Evolutionary conservation across 2,329 filamentous ascomycete genomes (phyloP), one percentile per base, ranked within the genome.

Genomic region (Aspergillus japonicus): DNA sequence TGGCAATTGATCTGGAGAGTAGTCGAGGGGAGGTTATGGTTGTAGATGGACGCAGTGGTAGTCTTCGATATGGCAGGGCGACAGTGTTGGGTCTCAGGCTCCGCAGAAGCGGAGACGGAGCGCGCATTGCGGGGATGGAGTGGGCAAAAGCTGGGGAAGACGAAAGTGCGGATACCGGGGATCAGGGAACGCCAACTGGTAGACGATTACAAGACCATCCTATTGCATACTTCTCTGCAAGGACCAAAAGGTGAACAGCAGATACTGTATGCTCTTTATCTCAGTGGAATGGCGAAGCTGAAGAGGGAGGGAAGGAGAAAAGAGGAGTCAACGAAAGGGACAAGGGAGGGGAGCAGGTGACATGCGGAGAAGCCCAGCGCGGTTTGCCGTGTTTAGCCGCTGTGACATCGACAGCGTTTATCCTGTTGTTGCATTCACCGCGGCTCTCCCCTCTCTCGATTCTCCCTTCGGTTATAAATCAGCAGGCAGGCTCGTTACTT

Each of bases 1-100:
- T 92, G 60, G 93, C 89, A 67, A 90, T 82, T 57, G 79, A 69
- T 56, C 83, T 69, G 16, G 64, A 66, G 1, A 62, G 31, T 39
- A 60, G 68, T 39, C 59, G 52, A 19, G 50, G 24, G 59, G 26
- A 50, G 47, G 49, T 29, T 51, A 51, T 61, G 48, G 35, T 49
- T 12, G 39, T 60, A 47, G 31, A 60, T 51, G 29, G 60, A 52
- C 54, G 64, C 39, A 60, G 47, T 12, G 58, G 67, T 57, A 67
- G 64, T 59, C 63, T 66, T 66, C 64, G 68, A 57, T 67, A 64
- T 47, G 62, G 63, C 39, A 64, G 65, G 48, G 60, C 53, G 56
- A 66, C 64, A 59, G 67, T 56, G 60, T 50, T 66, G 51, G 68
- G 70, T 63, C 73, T 68, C 64, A 76, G 67, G 66, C 73, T 74